A percentile compares a stretch with the other conserved stretches of the same genome.
Evolutionary conservation across 2,329 filamentous ascomycete species (phyloP).

Genomic region (Didymella keratinophila): DNA sequence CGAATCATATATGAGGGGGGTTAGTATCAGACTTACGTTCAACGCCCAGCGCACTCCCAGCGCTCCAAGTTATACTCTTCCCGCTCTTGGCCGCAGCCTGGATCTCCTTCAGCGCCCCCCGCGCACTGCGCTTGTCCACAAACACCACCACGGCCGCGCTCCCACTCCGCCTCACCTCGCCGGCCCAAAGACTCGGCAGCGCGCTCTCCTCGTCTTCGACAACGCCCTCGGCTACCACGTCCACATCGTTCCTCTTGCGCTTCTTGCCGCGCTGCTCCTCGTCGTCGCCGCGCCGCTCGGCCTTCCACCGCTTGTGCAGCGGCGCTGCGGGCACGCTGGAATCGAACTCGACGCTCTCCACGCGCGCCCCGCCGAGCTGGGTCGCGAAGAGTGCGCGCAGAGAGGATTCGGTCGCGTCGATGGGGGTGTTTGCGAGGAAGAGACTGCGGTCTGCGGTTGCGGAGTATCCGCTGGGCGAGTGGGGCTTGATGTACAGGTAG

Average conservation of each 20-base stretch:
- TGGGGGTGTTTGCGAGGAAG: constrained; percentile 89
- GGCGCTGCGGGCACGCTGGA: constrained; percentile 36
- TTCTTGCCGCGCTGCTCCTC: constrained; percentile 58
- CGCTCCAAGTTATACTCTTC: constrained; percentile 73
- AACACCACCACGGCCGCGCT: constrained; percentile 82
- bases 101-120: constrained; percentile 78
- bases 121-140: constrained; percentile 81
- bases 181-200: constrained; percentile 77
- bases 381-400: constrained; percentile 77
- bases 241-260: constrained; percentile 59
- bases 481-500: constrained; percentile 85
- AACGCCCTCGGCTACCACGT: constrained; percentile 49
- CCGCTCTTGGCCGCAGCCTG: constrained; percentile 66
- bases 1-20: constrained; percentile 20
- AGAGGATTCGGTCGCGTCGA: constrained; percentile 80
- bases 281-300: constrained; percentile 43
- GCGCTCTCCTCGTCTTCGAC: constrained; percentile 65
- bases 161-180: constrained; percentile 74
- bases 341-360: constrained; percentile 81
- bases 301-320: constrained; percentile 60
- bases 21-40: constrained; percentile 54
- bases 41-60: constrained; percentile 57
- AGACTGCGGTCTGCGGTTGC: constrained; percentile 79
- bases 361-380: constrained; percentile 77
- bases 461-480: constrained; percentile 71